These are phyloP conservation scores for Begonia masoniana DNA, from an alignment of 306 rosid species.

Conservation along the genomic window DNA sequence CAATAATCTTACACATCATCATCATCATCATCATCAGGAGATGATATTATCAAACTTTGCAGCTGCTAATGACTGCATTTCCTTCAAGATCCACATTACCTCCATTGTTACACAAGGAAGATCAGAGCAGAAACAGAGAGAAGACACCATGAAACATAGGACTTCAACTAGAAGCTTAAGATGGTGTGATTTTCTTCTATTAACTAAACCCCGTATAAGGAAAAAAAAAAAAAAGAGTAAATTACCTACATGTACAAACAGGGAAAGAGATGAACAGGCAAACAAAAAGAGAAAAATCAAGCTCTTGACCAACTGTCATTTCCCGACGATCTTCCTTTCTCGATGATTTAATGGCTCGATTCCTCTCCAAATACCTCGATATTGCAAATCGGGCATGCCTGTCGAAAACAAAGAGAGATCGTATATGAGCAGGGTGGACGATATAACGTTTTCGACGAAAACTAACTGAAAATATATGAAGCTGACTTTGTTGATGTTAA, in stretches of 20 bases:
- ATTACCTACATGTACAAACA: not conserved
- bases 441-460: not conserved
- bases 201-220: not conserved
- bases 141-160: too few species aligned
- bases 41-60: too few species aligned
- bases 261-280: not conserved
- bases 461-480: conserved; percentile 3
- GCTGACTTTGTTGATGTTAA: conserved; percentile 72
- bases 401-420: conserved; percentile 5
- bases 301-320: not conserved
- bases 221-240: not conserved
- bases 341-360: not conserved
- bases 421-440: not conserved
- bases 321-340: not conserved
- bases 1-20: too few species aligned
- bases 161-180: not conserved
- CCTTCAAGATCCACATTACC: too few species aligned
- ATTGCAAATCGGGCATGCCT: conserved; percentile 95
- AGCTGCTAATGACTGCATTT: too few species aligned
- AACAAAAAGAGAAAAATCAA: not conserved
- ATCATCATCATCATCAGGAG: too few species aligned
- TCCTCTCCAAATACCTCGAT: conserved; percentile 67
- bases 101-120: too few species aligned
- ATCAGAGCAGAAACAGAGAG: too few species aligned
- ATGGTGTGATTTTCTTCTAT: not conserved